These are phyloP conservation scores for Boletus coccyginus DNA, from an alignment of 768 basidiomycete species.

Conservation along the genomic window DNA sequence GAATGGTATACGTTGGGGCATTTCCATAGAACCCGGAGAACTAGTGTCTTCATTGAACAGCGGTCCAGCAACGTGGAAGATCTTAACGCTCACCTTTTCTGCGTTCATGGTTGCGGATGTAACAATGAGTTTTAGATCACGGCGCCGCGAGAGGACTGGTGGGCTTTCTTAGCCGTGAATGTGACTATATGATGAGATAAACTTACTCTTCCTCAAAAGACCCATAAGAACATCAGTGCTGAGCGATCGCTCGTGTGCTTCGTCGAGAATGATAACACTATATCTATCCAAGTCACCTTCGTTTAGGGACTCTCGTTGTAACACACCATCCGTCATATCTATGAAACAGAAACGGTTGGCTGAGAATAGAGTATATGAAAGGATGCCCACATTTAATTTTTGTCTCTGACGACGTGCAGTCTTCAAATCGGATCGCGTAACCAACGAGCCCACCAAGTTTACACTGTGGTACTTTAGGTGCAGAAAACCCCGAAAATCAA, in stretches of 20 bases:
- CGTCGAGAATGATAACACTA: constrained; percentile 96
- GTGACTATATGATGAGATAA: background rate
- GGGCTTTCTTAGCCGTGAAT: constrained; percentile 2
- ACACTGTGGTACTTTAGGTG: constrained; percentile 46
- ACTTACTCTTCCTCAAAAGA: constrained; percentile 84
- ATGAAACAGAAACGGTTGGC: constrained; percentile 1
- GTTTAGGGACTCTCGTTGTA: constrained; percentile 96
- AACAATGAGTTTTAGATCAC: constrained; percentile 94
- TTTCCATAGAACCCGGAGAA: constrained; percentile 96
- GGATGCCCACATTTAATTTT: constrained; percentile 87
- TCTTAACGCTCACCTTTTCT: constrained; percentile 66
- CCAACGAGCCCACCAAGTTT: constrained; percentile 90
- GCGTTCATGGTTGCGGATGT: constrained; percentile 99
- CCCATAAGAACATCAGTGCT: constrained; percentile 99
- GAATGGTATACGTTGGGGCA: constrained; percentile 93
- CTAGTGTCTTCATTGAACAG: constrained; percentile 38
- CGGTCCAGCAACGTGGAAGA: background rate
- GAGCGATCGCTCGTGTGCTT: constrained; percentile 95
- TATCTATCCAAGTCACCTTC: constrained; percentile 98
- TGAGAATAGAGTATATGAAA: background rate
- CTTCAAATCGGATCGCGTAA: constrained; percentile 98
- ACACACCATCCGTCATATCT: constrained; percentile 99
- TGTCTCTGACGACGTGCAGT: constrained; percentile 91
- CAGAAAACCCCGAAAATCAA: background rate
- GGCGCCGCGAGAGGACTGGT: constrained; percentile 77